Evolutionary conservation across 1,139 yeast species (phyloP).

Genomic region (Yamadazyma pseudoaaseri): DNA sequence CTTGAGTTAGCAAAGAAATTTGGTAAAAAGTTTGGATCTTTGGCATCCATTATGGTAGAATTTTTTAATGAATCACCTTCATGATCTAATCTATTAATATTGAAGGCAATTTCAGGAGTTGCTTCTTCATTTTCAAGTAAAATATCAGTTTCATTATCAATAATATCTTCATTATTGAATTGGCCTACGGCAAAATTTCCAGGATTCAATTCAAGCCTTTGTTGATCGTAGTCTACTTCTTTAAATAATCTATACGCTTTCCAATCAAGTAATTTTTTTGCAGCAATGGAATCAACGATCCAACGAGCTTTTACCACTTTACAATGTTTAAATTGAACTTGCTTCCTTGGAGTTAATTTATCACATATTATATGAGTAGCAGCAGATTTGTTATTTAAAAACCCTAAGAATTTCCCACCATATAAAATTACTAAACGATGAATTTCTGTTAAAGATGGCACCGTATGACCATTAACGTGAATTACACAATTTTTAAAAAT

Average conservation of each 20-base stretch:
- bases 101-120: background rate
- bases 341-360: conserved; percentile 73
- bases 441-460: conserved; percentile 70
- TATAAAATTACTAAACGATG: conserved; percentile 69
- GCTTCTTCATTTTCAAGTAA: background rate
- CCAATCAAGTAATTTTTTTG: conserved; percentile 61
- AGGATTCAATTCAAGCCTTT: conserved; percentile 26
- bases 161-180: conserved; percentile 9
- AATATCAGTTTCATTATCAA: conserved; percentile 9
- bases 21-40: conserved; percentile 70
- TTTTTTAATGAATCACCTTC: conserved; percentile 5
- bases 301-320: conserved; percentile 82
- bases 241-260: conserved; percentile 56
- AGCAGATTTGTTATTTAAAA: conserved; percentile 63
- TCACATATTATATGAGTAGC: conserved; percentile 88
- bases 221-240: conserved; percentile 52
- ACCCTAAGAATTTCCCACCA: conserved; percentile 79
- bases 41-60: conserved; percentile 47
- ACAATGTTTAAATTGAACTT: conserved; percentile 59
- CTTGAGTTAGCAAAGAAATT: conserved; percentile 79
- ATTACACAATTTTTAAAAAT: conserved; percentile 65
- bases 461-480: conserved; percentile 84
- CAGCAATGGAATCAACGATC: conserved; percentile 65
- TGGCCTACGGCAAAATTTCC: conserved; percentile 8
- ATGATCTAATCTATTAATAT: conserved; percentile 6